Evolutionary conservation across 257 asterid species (phyloP).

Genomic region (Solanum virginianum): DNA sequence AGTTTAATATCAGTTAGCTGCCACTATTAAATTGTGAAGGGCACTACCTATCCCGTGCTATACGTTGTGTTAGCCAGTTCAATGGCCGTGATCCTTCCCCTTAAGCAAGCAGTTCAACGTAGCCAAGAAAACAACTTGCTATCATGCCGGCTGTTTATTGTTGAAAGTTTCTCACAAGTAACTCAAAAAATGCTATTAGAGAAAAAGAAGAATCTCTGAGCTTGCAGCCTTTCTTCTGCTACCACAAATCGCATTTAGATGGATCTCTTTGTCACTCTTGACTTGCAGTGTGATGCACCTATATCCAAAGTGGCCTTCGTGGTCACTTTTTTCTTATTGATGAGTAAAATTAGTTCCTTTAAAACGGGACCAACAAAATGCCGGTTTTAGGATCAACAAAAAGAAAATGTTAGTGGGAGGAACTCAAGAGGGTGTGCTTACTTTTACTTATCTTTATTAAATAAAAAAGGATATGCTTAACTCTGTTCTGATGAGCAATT

Average conservation of each 20-base stretch:
- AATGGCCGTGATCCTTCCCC: not conserved
- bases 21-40: not conserved
- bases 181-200: not conserved
- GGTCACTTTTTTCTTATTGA: not conserved
- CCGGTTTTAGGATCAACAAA: not conserved
- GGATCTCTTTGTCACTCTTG: not conserved
- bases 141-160: not conserved
- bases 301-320: not conserved
- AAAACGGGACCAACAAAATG: not conserved
- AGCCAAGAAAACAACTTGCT: not conserved
- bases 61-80: not conserved
- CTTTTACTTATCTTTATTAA: not conserved
- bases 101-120: not conserved
- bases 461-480: not conserved
- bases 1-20: not conserved
- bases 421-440: not conserved
- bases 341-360: not conserved
- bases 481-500: slow-evolving; percentile 11
- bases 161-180: not conserved
- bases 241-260: not conserved
- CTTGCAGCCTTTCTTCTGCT: not conserved
- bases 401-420: not conserved
- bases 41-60: not conserved
- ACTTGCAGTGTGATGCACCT: not conserved
- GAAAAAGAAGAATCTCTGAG: not conserved